Base-by-base conservation (phyloP, 2,329 filamentous ascomycete genomes). In the Xylaria sp. region DNA sequence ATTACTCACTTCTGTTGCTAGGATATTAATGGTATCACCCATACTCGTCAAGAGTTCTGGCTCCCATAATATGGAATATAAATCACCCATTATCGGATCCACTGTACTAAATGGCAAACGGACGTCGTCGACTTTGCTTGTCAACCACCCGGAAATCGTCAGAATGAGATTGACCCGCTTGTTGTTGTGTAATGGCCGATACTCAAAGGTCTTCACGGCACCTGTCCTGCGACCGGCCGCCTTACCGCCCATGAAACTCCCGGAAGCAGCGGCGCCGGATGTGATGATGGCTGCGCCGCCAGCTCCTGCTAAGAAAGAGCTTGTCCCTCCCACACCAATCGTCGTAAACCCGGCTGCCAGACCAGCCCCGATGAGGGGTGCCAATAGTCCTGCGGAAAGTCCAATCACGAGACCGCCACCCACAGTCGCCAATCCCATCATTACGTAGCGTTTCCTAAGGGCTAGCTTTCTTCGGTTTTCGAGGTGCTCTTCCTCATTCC, bases 61-160 rank as follows among this genome's bases (percentile, higher is more conserved):
- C 80, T 99, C 96, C 94, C 96, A 99, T 66, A 97, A 84, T 12
- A 99, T 91, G 0, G 95, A 97, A 81, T 99, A 99, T 18, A 99
- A 90, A 77, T 99, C 96, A 13, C 96, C 96, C 96, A 99, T 99
- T 70, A 98, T 89, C 0, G 97, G 93, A 79, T 99, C 94, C 7
- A 99, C 91, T 0, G 97, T 99, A 82, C 94, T 97, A 80, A 92
- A 99, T 8, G 96, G 96, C 76, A 99, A 82, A 68, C 96, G 92
- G 58, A 99, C 94, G 79, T 99, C 96, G 81, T 99, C 96, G 61
- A 97, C 90, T 77, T 97, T 98, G 75, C 97, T 96, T 46, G 93
- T 97, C 92, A 99, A 97, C 96, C 96, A 99, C 3, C 96, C 96
- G 0, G 95, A 94, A 34, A 99, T 89, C 0, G 96, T 98, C 45